Evolutionary conservation across 345 rosid species (phyloP).

Genomic region (Combretum micranthum): DNA sequence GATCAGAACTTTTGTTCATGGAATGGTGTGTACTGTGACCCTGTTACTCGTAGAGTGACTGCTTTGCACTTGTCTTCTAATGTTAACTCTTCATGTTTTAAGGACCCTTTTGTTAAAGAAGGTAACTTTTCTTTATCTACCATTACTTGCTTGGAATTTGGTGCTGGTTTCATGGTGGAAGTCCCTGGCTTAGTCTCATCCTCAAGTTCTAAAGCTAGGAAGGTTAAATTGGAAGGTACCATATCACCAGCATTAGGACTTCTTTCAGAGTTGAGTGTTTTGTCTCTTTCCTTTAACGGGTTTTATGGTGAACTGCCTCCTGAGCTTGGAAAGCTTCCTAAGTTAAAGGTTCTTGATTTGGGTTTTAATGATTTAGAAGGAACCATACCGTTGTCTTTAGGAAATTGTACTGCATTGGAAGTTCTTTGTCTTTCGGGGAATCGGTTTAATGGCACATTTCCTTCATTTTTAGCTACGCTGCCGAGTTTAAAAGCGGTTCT

Average conservation of each 20-base stretch:
- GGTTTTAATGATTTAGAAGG: slow-evolving; percentile 38
- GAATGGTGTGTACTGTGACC: slow-evolving; percentile 37
- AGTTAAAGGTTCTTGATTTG: slow-evolving; percentile 44
- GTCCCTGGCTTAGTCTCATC: too few species aligned
- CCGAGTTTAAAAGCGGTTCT: slow-evolving; percentile 19
- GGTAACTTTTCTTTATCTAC: slow-evolving; percentile 25
- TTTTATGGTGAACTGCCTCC: slow-evolving; percentile 32
- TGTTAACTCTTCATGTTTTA: slow-evolving; percentile 18
- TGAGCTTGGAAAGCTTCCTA: slow-evolving; percentile 29
- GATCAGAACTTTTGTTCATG: slow-evolving; percentile 35
- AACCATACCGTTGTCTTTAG: slow-evolving; percentile 21
- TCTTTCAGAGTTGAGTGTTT: slow-evolving; percentile 28
- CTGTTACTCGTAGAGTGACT: slow-evolving; percentile 26
- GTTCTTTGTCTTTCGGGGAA: slow-evolving; percentile 38
- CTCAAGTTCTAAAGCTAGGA: slow-evolving; percentile 6
- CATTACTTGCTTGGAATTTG: slow-evolving; percentile 24
- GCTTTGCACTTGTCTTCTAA: slow-evolving; percentile 23
- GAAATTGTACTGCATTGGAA: slow-evolving; percentile 26
- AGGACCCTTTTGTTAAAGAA: slow-evolving; percentile 7
- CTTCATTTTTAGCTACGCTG: slow-evolving; percentile 16
- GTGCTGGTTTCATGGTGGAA: background rate
- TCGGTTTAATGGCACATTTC: slow-evolving; percentile 31
- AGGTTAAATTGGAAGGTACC: slow-evolving; percentile 20
- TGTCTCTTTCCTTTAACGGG: slow-evolving; percentile 33
- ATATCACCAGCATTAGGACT: slow-evolving; percentile 25